Base-by-base conservation (phyloP, 2,329 filamentous ascomycete genomes). In the Cytospora schulzeri region DNA sequence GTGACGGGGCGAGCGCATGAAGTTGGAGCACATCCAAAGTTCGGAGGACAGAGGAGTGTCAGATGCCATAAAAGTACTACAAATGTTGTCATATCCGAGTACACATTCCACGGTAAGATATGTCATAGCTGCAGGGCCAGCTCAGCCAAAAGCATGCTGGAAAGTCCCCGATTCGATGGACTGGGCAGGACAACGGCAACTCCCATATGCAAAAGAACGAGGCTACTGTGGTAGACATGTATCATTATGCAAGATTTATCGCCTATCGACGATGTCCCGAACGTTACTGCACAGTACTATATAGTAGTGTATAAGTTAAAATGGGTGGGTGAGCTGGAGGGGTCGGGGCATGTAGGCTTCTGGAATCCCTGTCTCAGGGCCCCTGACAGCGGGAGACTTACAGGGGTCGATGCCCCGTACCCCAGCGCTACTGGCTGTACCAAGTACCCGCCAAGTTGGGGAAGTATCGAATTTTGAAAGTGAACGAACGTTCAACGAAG, bases 41-140 rank as follows among this genome's bases (percentile, higher is more conserved):
- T 48, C 11, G 9, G n/a, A 24, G 7, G 11, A 8, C n/a, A 12
- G n/a, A 24, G 9, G 11, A 15, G n/a, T n/a, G n/a, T 24, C 22
- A 48, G n/a, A 24, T 48, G 22, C 45, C 29, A 31, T 14, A 12
- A 48, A 48, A 48, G 45, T 14, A 35, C 11, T 14, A 15, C 33
- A 33, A 9, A 48, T 48, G 45, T 9, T 48, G 45, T 24, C 45
- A 48, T 48, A 24, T 19, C 19, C 1, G 38, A 45, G 33, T 35
- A 35, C 38, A 24, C n/a, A 22, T 14, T 9, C 45, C n/a, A 12
- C 45, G 4, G 8, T 24, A 12, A 45, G n/a, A 14, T 48, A 48
- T 48, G 45, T 48, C 45, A 48, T 48, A 48, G 45, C 45, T 48
- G 45, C 45, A 48, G n/a, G 45, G 45, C 45, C 45, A 24, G 45